Percentiles rank a stretch among this genome's conserved stretches.
Evolutionary conservation across 83 land plant species (phyloP).

Genomic region (Isoetes engelmannii): DNA sequence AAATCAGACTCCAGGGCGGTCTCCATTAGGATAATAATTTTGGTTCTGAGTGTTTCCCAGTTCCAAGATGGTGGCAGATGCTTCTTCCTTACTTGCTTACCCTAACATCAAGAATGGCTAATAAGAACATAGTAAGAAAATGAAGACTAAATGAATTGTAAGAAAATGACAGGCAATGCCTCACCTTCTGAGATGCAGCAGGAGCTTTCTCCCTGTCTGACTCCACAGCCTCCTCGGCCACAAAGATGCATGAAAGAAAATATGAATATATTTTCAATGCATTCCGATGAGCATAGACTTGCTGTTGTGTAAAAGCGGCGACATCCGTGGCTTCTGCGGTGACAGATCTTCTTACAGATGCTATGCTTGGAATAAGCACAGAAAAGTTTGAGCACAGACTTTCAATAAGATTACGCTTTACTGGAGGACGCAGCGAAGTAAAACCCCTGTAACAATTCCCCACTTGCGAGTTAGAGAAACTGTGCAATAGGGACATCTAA

Average conservation of each 20-base stretch:
- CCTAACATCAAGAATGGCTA: conserved; percentile 17
- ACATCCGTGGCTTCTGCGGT: conserved; percentile 29
- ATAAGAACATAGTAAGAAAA: too few relatives aligned
- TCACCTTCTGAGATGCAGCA: conserved; percentile 30
- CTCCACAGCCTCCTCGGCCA: conserved; percentile 51
- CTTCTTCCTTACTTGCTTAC: conserved; percentile 50
- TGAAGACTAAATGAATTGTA: too few relatives aligned
- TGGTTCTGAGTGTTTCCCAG: conserved; percentile 69
- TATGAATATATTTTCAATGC: conserved; percentile 78
- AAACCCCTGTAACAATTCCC: conserved; percentile 35
- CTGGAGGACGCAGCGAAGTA: conserved; percentile 35
- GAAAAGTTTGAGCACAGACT: conserved; percentile 82
- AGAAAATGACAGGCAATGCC: too few relatives aligned
- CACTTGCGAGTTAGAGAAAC: background rate
- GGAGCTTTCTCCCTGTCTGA: conserved; percentile 16
- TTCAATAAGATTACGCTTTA: conserved; percentile 60
- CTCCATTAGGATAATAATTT: conserved; percentile 59
- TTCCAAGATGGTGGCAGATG: conserved; percentile 52
- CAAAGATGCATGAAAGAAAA: conserved; percentile 54
- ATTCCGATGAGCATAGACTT: conserved; percentile 63
- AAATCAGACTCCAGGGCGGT: conserved; percentile 78
- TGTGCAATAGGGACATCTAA: background rate
- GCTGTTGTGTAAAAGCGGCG: conserved; percentile 29
- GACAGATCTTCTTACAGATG: conserved; percentile 43
- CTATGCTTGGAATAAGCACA: conserved; percentile 70